Base-by-base conservation (phyloP, 2,329 filamentous ascomycete genomes). In the Colletotrichum caudatum region DNA sequence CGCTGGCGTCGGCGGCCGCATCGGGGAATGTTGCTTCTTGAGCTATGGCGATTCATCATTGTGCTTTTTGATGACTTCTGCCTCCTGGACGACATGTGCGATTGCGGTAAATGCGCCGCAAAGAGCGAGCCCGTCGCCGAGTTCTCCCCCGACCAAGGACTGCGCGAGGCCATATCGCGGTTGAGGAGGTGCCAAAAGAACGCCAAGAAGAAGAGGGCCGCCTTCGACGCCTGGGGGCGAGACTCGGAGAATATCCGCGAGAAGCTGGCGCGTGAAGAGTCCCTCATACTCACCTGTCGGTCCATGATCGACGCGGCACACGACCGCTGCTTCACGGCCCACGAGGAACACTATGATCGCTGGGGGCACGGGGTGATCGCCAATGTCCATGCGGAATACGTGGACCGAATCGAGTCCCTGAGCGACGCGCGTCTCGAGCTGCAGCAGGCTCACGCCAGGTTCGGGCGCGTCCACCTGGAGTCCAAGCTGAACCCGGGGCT, bases 131-230 rank as follows among this genome's bases (percentile, higher is more conserved):
- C 35, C 9, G 1, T 9, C 9, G 7, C 6, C 35, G 35, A 35
- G 35, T 9, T 1, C 5, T 3, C 37, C 37, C 37, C 37, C 3
- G 39, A 41, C 39, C 1, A 41, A 5, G 39, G 16, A 5, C 2
- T 41, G 1, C n/a, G 9, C 5, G 4, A 5, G 11, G 4, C 48
- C 9, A 0, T 12, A 14, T 6, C 1, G 26, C 1, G 20, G 29
- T 11, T 20, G 3, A 12, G 0, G 2, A 0, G 0, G 16, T 5
- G 2, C 51, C 26, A 16, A 18, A 2, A 7, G 29, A 18, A 35
- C 4, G 8, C 29, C 29, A 9, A 54, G 0, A 1, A 8, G 29
- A 5, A 35, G 2, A 8, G 0, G 1, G 8, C 29, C 51, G 8
- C 9, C 1, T 6, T 12, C 3, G 16, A 35, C 7, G 29, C 8